Evolutionary conservation across 2,329 filamentous ascomycete genomes (phyloP), one percentile per base, ranked within the genome.

Genomic region (Fusarium temperatum): DNA sequence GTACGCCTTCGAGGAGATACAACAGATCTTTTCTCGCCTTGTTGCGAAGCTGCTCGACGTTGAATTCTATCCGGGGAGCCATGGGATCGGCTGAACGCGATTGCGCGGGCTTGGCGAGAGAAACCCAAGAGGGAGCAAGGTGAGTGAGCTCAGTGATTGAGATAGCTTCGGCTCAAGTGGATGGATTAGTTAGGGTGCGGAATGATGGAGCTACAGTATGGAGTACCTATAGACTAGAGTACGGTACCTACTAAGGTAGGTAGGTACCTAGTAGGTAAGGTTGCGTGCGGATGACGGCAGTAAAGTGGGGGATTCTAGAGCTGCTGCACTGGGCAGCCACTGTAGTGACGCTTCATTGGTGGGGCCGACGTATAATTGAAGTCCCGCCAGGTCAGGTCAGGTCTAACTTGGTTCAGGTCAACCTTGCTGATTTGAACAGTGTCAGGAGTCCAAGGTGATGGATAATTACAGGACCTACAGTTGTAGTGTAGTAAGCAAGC

Each of bases 1-100:
- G 90, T 93, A 99, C 96, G 83, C 93, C 92, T 89, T 98, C 96
- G 71, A 99, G 92, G 78, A 98, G 91, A 84, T 93, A 92, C 77
- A 99, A 88, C 75, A 99, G 88, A 82, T 98, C 94, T 82, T 95
- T 95, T 71, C 95, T 92, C 75, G 95, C 93, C 84, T 93, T 94
- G 75, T 93, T 92, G 79, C 89, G 91, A 81, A 96, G 90, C 80
- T 94, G 90, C 77, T 93, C 90, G 68, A 92, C 90, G 82, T 91
- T 92, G 82, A 96, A 94, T 80, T 88, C 89, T 81, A 85, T 86
- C 83, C 89, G 89, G 84, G 91, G 91, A 85, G 90, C 90, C 92
- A 94, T 94, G 79, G 75, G 84, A 85, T 39, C 62, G 61, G 56
- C 86, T 87, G 86, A 84, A 84, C 86, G 77, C 61, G 56, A 57